Evolutionary conservation across 305 asterid genomes (phyloP), one percentile per base, ranked within the genome.

Genomic region (Fraxinus albicans): DNA sequence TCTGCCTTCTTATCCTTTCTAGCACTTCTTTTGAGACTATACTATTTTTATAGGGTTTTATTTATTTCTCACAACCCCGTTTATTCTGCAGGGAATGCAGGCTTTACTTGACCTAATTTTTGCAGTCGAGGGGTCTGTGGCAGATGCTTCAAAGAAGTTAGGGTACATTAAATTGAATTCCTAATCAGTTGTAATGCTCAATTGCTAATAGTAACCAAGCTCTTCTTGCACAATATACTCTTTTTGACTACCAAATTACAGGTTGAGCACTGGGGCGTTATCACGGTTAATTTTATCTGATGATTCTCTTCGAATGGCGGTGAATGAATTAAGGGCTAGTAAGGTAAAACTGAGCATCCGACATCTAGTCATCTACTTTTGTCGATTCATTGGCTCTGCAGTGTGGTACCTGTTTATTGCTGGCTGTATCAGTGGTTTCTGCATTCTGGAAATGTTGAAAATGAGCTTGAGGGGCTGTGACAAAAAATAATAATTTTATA

Each of bases 181-280:
- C 13, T 13, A 27, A 23, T 25, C 21, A n/a, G 58, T 73, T 8
- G 38, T 84, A 9, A 3, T 19, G 77, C 84, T 80, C 87, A 77
- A 12, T 67, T 70, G 79, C 72, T 50, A 81, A 74, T 44, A 53
- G 44, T 50, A 21, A 55, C 34, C 76, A 47, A 75, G 69, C 77
- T 47, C 29, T 50, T 73, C 76, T 67, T 31, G 76, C 79, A 65
- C 23, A 33, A 33, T 72, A n/a, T 5, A 40, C 79, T 77, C 34
- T 85, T 40, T 84, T 80, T 81, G 70, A 47, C 82, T 84, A 53
- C 65, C 76, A 27, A 77, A 81, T 44, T 55, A 50, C 87, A 94
- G 97, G 90, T 86, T 94, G 87, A 95, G 98, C 93, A 95, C 98
- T 17, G 98, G 98, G 73, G 96, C 94, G 77, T 79, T 95, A 77